Evolutionary conservation across 768 basidiomycete genomes (phyloP).

Genomic region (Macrocybe gigantea): DNA sequence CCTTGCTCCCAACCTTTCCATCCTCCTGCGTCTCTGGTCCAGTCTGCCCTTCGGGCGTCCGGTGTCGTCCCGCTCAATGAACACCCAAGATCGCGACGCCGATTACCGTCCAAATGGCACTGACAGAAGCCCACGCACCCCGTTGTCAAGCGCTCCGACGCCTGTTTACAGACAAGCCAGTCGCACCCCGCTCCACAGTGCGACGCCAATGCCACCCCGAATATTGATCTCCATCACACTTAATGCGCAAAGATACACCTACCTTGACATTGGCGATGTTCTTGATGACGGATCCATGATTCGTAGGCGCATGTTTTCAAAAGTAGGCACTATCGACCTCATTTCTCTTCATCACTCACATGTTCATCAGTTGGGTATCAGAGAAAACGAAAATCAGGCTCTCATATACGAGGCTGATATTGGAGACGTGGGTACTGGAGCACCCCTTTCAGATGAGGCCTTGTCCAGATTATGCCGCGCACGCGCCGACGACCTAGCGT

Average conservation of each 20-base stretch:
- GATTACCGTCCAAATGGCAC: not conserved
- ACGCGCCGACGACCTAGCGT: constrained; percentile 12
- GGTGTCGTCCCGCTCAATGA: not conserved
- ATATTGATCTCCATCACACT: constrained; percentile 13
- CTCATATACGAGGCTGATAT: constrained; percentile 16
- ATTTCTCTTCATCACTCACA: not conserved
- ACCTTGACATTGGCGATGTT: constrained; percentile 12
- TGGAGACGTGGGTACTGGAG: constrained; percentile 12
- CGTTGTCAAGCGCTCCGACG: not conserved
- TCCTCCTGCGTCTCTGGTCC: too few species aligned
- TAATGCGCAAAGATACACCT: constrained; percentile 15
- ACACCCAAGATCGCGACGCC: not conserved
- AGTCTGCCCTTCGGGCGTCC: not conserved
- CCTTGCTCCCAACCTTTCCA: too few species aligned
- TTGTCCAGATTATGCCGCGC: constrained; percentile 10
- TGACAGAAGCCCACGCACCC: not conserved
- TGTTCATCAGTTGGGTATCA: constrained; percentile 10
- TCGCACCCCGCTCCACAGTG: not conserved
- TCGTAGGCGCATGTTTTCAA: constrained; percentile 12
- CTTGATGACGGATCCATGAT: constrained; percentile 13
- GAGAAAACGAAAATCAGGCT: constrained; percentile 8
- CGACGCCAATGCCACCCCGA: not conserved
- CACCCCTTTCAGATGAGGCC: constrained; percentile 9
- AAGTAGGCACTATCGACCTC: constrained; percentile 5
- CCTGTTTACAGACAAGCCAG: constrained; percentile 1